Evolutionary conservation across 78 protist genomes (phyloP).

Genomic region (Dictyostelium firmibasis): DNA sequence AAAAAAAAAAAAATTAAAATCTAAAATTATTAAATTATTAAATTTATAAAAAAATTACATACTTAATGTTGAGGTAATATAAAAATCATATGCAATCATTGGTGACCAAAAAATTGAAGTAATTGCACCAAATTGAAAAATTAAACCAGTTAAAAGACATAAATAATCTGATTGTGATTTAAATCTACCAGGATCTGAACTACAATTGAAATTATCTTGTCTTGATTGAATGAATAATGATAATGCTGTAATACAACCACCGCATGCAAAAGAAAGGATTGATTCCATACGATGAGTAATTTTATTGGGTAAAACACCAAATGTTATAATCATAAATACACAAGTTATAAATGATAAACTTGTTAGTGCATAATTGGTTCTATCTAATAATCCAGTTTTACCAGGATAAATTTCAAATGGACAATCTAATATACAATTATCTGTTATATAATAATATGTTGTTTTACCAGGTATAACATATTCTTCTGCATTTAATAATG

Average conservation of each 20-base stretch:
- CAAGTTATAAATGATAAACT: neutral
- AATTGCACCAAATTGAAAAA: conserved; percentile 24
- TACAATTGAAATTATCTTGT: neutral
- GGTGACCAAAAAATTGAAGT: neutral
- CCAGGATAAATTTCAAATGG: neutral
- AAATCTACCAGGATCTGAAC: neutral
- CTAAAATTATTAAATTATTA: neutral
- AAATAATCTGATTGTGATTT: neutral
- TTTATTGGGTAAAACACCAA: conserved; percentile 22
- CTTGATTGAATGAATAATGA: neutral
- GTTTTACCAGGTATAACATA: neutral
- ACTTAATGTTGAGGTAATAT: neutral
- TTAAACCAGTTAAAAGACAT: conserved; percentile 8
- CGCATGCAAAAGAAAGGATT: neutral
- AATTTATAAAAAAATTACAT: neutral
- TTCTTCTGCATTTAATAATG: conserved; percentile 1
- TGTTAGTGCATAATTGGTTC: neutral
- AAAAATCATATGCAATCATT: conserved; percentile 15
- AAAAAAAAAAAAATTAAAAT: neutral
- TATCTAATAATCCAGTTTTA: neutral
- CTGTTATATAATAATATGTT: neutral
- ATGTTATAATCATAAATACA: conserved; percentile 6
- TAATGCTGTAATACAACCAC: neutral
- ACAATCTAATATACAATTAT: neutral
- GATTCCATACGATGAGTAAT: conserved; percentile 28